Percentiles rank a stretch among this genome's conserved stretches.
phyloP scores from a whole-genome alignment of 2,329 filamentous ascomycete species.

The Colletotrichum musicola region DNA sequence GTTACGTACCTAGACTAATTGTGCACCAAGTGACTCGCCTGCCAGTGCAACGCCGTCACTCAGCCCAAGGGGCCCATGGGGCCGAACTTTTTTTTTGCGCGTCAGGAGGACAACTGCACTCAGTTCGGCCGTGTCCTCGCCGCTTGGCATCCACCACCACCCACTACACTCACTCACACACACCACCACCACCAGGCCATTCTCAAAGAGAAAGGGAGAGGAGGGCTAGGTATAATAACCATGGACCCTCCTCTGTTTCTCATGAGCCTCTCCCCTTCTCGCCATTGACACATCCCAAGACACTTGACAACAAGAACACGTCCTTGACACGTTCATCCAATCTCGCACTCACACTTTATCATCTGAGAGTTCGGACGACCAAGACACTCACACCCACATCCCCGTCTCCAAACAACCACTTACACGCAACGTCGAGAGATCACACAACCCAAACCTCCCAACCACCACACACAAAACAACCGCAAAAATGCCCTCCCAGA shows the following conservation, averaged over 20 bases:
- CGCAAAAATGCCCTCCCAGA: constrained; percentile 56
- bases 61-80: constrained; percentile 19
- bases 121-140: constrained; percentile 5
- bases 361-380: constrained; percentile 34
- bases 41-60: constrained; percentile 37
- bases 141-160: constrained; percentile 26
- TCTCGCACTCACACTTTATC: neutral
- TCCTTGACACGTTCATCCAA: constrained; percentile 11
- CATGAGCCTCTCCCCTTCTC: neutral
- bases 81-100: constrained; percentile 23
- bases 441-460: neutral
- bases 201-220: constrained; percentile 11
- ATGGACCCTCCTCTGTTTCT: constrained; percentile 26
- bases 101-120: constrained; percentile 34
- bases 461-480: neutral
- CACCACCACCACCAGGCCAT: constrained; percentile 6
- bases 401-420: constrained; percentile 18
- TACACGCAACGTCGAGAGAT: constrained; percentile 34
- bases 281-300: constrained; percentile 33
- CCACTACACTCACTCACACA: neutral
- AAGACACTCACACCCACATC: neutral
- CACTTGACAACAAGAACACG: neutral
- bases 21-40: neutral
- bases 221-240: constrained; percentile 32
- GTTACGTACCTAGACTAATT: constrained; percentile 19